phyloP scores from a whole-genome alignment of 305 asterid species.

The Fraxinus velutina region DNA sequence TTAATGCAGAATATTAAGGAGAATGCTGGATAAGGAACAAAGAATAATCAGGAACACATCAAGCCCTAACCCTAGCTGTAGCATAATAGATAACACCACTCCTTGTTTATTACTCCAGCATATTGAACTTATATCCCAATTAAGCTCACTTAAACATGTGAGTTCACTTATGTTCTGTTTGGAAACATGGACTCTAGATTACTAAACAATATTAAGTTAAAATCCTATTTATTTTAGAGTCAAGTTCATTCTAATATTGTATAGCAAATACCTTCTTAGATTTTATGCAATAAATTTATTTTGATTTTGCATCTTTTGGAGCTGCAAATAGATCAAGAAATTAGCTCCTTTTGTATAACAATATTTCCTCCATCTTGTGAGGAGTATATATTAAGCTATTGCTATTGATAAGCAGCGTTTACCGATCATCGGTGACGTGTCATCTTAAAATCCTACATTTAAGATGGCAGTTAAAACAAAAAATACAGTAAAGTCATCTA shows the following conservation, averaged over 20 bases:
- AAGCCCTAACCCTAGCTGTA: conserved; percentile 35
- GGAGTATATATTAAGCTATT: too few species aligned
- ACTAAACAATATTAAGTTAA: not conserved
- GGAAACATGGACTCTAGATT: not conserved
- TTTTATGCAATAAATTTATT: not conserved
- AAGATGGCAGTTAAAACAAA: not conserved
- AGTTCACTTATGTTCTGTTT: conserved; percentile 18
- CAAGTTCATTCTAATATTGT: not conserved
- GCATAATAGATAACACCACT: conserved; percentile 6
- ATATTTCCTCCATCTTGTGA: not conserved
- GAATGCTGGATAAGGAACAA: conserved; percentile 18
- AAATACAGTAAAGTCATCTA: not conserved
- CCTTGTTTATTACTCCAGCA: conserved; percentile 8
- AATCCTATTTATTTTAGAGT: too few species aligned
- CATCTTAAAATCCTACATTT: not conserved
- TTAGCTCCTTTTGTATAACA: not conserved
- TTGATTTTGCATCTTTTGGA: not conserved
- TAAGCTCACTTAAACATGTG: not conserved
- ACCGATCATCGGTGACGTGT: not conserved
- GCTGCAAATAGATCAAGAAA: not conserved
- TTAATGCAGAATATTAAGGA: conserved; percentile 14
- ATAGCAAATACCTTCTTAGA: not conserved
- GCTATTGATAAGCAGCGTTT: not conserved
- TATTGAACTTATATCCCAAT: not conserved
- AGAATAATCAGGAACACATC: conserved; percentile 28